Percentiles rank a stretch among this genome's conserved stretches.
Evolutionary conservation across 2,329 filamentous ascomycete species (phyloP).

Genomic region (Bimuria novae-zelandiae): DNA sequence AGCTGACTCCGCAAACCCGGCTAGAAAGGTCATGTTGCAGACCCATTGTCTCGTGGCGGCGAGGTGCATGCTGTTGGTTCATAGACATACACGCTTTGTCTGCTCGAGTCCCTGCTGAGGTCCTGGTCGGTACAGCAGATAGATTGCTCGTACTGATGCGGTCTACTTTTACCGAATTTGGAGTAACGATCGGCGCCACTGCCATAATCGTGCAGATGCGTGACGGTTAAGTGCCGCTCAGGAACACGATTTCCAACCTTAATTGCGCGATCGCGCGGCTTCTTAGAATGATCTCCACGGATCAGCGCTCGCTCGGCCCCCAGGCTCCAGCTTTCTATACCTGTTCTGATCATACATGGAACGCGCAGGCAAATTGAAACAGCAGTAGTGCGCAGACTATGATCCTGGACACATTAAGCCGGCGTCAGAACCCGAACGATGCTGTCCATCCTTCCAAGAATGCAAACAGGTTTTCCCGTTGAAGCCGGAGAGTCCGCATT

Average conservation of each 20-base stretch:
- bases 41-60: background rate
- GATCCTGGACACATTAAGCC: background rate
- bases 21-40: background rate
- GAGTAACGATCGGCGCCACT: conserved; percentile 6
- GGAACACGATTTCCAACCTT: conserved; percentile 2
- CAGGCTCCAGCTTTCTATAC: background rate
- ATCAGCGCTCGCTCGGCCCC: conserved; percentile 6
- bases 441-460: background rate
- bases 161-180: conserved; percentile 1
- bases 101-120: background rate
- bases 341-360: background rate
- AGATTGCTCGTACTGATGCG: conserved; percentile 2
- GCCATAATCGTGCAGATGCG: conserved; percentile 4
- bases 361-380: background rate
- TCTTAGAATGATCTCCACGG: conserved; percentile 1
- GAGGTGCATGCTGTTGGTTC: background rate
- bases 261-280: conserved; percentile 1
- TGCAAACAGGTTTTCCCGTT: conserved; percentile 1
- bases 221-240: conserved; percentile 7
- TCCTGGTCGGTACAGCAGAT: conserved; percentile 4
- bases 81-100: background rate
- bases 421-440: background rate
- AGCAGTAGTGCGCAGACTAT: background rate
- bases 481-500: conserved; percentile 1
- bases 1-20: background rate